Evolutionary conservation across 2,329 filamentous ascomycete genomes (phyloP).

Genomic region (Penicillium janthinellum): DNA sequence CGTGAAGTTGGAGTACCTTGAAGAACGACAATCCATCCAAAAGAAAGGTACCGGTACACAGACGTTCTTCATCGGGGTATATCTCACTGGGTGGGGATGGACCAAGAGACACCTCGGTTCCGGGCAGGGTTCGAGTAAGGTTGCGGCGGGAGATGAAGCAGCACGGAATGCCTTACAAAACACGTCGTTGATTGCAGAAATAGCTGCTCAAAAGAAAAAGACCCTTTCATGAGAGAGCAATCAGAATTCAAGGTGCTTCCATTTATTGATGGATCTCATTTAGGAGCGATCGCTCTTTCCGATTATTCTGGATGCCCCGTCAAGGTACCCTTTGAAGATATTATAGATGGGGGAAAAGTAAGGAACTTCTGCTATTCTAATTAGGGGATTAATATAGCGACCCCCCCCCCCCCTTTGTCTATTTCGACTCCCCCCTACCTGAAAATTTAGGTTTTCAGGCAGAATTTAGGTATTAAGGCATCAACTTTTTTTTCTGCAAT

Average conservation of each 20-base stretch:
- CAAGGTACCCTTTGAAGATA: too few relatives aligned
- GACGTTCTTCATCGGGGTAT: constrained; percentile 49
- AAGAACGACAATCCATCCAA: constrained; percentile 40
- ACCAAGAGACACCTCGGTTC: constrained; percentile 47
- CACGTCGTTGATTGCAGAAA: constrained; percentile 41
- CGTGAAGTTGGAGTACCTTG: constrained; percentile 62
- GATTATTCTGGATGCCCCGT: too few relatives aligned
- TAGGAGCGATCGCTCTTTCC: too few relatives aligned
- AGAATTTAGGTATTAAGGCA: too few relatives aligned
- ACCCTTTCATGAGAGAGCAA: not conserved
- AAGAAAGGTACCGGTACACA: constrained; percentile 40
- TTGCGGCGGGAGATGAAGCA: constrained; percentile 48
- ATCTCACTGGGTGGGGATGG: constrained; percentile 53
- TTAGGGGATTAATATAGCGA: too few relatives aligned
- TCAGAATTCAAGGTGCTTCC: not conserved
- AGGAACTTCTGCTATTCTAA: too few relatives aligned
- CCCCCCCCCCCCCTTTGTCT: too few relatives aligned
- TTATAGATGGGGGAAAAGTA: too few relatives aligned
- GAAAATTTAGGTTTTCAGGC: too few relatives aligned
- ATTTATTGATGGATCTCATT: too few relatives aligned
- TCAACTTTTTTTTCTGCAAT: too few relatives aligned
- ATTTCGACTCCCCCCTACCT: too few relatives aligned
- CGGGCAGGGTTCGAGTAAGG: constrained; percentile 48
- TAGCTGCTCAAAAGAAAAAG: constrained; percentile 19
- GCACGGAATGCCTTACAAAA: constrained; percentile 46